Evolutionary conservation across 106 monocot genomes (phyloP).

Genomic region (Acanthochlamys bracteata): DNA sequence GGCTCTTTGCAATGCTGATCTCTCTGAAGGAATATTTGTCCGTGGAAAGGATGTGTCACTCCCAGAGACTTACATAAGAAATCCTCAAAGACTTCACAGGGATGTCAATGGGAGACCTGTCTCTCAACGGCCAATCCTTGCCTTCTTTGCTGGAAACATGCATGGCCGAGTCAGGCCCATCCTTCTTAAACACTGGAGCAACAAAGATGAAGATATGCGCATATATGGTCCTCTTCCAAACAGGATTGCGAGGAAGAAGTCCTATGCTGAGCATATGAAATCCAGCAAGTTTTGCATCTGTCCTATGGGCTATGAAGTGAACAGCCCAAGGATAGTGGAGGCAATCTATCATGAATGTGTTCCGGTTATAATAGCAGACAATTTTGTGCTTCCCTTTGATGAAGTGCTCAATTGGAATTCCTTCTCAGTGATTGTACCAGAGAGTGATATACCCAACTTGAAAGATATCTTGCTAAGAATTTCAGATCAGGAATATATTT

Average conservation of each 20-base stretch:
- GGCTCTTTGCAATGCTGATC: constrained; percentile 40
- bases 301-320: constrained; percentile 90
- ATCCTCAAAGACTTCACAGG: constrained; percentile 17
- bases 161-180: constrained; percentile 73
- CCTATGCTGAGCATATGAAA: constrained; percentile 78
- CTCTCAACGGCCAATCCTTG: constrained; percentile 58
- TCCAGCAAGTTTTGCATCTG: constrained; percentile 87
- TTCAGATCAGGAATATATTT: constrained; percentile 41
- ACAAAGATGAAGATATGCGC: constrained; percentile 53
- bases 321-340: constrained; percentile 95
- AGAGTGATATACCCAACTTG: constrained; percentile 83
- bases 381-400: constrained; percentile 68
- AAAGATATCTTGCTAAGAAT: constrained; percentile 55
- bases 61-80: constrained; percentile 31
- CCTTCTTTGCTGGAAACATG: constrained; percentile 83
- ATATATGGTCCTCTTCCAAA: constrained; percentile 68
- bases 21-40: constrained; percentile 29
- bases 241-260: constrained; percentile 50
- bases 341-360: constrained; percentile 89
- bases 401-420: constrained; percentile 78
- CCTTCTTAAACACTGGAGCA: constrained; percentile 58
- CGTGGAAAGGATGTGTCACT: constrained; percentile 36
- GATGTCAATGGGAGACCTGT: constrained; percentile 26
- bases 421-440: constrained; percentile 70
- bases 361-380: constrained; percentile 48